Percentiles rank a stretch among this genome's conserved stretches.
Evolutionary conservation across 108 stramenopile species (phyloP).

Genomic region (Skeletonema marinoi): DNA sequence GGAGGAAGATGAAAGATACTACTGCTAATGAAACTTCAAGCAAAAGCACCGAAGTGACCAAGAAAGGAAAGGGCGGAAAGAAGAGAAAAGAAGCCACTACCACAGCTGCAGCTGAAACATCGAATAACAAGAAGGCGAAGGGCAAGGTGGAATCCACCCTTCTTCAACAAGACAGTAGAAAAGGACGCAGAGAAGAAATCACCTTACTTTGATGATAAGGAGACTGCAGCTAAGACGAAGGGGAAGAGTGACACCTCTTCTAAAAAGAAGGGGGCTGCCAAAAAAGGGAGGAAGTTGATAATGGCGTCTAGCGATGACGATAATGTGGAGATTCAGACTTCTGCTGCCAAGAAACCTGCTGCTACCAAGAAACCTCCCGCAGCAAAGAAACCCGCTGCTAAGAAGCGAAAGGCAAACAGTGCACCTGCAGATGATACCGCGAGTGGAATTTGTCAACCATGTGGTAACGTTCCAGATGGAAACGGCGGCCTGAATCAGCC

Average conservation of each 20-base stretch:
- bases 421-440: background rate
- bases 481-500: slow-evolving; percentile 47
- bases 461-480: slow-evolving; percentile 41
- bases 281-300: background rate
- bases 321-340: background rate
- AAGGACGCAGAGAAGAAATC: background rate
- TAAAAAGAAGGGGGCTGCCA: background rate
- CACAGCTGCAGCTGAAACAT: background rate
- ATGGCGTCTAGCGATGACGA: background rate
- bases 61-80: background rate
- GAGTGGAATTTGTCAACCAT: slow-evolving; percentile 6
- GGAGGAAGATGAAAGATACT: background rate
- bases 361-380: slow-evolving; percentile 15
- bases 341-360: background rate
- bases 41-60: background rate
- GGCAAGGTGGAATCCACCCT: background rate
- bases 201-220: background rate
- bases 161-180: background rate
- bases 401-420: background rate
- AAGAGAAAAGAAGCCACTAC: background rate
- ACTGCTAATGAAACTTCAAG: background rate
- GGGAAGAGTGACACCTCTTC: background rate
- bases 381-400: slow-evolving; percentile 1
- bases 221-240: slow-evolving; percentile 4
- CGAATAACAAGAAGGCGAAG: background rate